Percentiles rank a stretch among this genome's conserved stretches.
Conservation (phyloP, 2,329 filamentous ascomycete genomes). For the Drechslerella coelobrocha region DNA sequence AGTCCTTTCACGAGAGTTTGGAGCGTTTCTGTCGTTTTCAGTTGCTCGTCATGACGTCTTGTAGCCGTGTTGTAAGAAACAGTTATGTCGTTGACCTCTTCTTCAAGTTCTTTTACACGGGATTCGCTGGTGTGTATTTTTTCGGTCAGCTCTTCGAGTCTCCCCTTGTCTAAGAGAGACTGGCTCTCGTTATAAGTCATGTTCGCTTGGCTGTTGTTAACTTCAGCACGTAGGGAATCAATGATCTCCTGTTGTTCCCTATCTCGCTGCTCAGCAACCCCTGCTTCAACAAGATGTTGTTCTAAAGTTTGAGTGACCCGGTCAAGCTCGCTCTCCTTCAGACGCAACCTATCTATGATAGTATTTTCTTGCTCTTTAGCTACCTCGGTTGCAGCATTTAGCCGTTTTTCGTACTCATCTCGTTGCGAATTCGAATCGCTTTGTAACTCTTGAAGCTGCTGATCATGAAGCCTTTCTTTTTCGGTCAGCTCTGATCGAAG, state of each 20-base stretch:
- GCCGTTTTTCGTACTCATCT: slow-evolving; percentile 19
- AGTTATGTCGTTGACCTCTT: background rate
- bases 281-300: slow-evolving; percentile 6
- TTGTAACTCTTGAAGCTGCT: slow-evolving; percentile 19
- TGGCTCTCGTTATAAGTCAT: slow-evolving; percentile 7
- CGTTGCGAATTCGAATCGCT: background rate
- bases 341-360: slow-evolving; percentile 15
- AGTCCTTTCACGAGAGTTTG: slow-evolving; percentile 53
- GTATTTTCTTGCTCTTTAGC: slow-evolving; percentile 8
- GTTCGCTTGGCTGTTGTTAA: slow-evolving; percentile 13
- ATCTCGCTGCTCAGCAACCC: slow-evolving; percentile 9
- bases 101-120: slow-evolving; percentile 13
- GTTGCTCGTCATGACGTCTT: slow-evolving; percentile 6
- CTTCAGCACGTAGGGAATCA: slow-evolving; percentile 8
- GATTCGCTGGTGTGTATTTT: slow-evolving; percentile 12
- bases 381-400: background rate
- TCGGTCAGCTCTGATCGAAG: slow-evolving; percentile 20
- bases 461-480: slow-evolving; percentile 9
- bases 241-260: slow-evolving; percentile 25
- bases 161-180: slow-evolving; percentile 1
- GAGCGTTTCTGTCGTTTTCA: slow-evolving; percentile 8
- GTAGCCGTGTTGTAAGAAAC: slow-evolving; percentile 1
- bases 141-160: slow-evolving; percentile 16
- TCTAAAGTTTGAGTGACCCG: slow-evolving; percentile 12
- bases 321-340: slow-evolving; percentile 10